A percentile compares a stretch with the other conserved stretches of the same genome.
These are phyloP conservation scores for Saturnispora bothae DNA, from an alignment of 805 yeast species.

Conservation along the genomic window DNA sequence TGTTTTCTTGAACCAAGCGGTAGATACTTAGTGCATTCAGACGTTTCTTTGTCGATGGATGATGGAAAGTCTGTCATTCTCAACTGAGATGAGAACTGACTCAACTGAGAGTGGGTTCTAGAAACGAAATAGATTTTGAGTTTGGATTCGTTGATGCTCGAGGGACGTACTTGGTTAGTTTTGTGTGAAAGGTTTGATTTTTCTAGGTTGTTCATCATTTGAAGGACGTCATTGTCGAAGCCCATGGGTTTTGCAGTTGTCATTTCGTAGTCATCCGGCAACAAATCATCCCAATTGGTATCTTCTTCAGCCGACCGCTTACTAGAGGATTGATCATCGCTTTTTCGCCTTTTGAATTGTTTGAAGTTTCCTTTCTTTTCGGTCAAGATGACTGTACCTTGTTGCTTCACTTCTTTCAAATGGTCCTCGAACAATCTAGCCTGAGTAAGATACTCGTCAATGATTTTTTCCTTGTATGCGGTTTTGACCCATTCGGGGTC, in stretches of 20 bases:
- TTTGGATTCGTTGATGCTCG: slow-evolving; percentile 24
- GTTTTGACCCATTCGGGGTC: slow-evolving; percentile 33
- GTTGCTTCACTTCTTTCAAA: slow-evolving; percentile 27
- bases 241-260: slow-evolving; percentile 13
- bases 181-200: slow-evolving; percentile 8
- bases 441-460: slow-evolving; percentile 20
- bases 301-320: not conserved
- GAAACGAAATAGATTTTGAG: slow-evolving; percentile 61
- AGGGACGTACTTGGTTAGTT: slow-evolving; percentile 1
- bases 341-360: slow-evolving; percentile 20
- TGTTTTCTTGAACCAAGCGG: slow-evolving; percentile 82
- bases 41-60: slow-evolving; percentile 30
- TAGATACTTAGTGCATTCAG: slow-evolving; percentile 52
- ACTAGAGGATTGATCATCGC: not conserved
- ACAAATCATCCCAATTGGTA: slow-evolving; percentile 11
- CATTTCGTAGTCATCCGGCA: slow-evolving; percentile 25
- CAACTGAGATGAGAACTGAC: slow-evolving; percentile 70
- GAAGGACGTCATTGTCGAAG: slow-evolving; percentile 38
- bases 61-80: slow-evolving; percentile 53
- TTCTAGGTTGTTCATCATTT: slow-evolving; percentile 35
- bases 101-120: slow-evolving; percentile 82
- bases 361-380: slow-evolving; percentile 17
- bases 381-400: slow-evolving; percentile 17
- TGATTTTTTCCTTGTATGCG: slow-evolving; percentile 26
- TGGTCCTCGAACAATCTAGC: slow-evolving; percentile 33